Conservation (phyloP, 192 early-diverging fungal genomes). For the Umbelopsis isabellina region DNA sequence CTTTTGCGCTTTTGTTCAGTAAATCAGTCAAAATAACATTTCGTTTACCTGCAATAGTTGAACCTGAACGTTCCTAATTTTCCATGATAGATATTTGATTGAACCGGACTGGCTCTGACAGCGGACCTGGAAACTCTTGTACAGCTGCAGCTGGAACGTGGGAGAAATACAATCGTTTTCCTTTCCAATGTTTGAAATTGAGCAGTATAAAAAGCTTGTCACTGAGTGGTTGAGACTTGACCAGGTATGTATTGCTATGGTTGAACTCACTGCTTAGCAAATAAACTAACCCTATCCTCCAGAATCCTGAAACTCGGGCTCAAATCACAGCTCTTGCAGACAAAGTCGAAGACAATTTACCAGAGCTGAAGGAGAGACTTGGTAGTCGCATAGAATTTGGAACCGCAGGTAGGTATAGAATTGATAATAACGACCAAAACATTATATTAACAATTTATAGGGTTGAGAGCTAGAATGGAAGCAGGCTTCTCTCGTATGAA, state of each 20-base stretch:
- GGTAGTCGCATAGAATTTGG: conserved; percentile 78
- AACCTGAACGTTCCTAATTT: too few relatives aligned
- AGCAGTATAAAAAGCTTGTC: conserved; percentile 36
- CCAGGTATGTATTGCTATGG: conserved; percentile 37
- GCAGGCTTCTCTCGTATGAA: conserved; percentile 95
- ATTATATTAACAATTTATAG: conserved; percentile 31
- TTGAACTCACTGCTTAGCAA: neutral
- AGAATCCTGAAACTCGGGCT: conserved; percentile 65
- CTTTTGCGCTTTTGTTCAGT: too few relatives aligned
- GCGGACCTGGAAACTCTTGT: too few relatives aligned
- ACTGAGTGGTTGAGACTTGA: conserved; percentile 62
- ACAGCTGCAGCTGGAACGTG: too few relatives aligned
- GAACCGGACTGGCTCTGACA: too few relatives aligned
- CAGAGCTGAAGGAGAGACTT: conserved; percentile 60
- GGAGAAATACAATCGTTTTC: too few relatives aligned
- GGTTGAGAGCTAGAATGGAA: conserved; percentile 90
- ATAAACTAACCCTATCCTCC: neutral
- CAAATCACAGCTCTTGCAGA: conserved; percentile 57
- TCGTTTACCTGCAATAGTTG: too few relatives aligned
- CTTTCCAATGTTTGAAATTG: too few relatives aligned
- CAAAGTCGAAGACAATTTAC: conserved; percentile 39
- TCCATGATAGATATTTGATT: too few relatives aligned
- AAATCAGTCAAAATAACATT: too few relatives aligned
- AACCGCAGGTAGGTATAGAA: conserved; percentile 63
- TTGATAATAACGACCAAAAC: neutral